Evolutionary conservation across 2,329 filamentous ascomycete species (phyloP).

Genomic region (Apiospora marii): DNA sequence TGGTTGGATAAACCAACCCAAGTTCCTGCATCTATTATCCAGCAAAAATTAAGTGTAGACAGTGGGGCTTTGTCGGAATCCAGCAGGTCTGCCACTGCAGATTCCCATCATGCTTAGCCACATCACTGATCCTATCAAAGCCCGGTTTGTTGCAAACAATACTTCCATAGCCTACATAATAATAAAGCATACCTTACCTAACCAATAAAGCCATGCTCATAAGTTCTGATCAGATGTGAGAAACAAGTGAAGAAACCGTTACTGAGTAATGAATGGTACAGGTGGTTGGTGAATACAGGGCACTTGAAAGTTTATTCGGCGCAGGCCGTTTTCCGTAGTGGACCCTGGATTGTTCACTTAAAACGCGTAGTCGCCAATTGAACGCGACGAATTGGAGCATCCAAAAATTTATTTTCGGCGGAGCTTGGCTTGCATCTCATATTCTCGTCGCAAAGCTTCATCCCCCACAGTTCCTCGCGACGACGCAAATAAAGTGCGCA

Average conservation of each 20-base stretch:
- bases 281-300: neutral
- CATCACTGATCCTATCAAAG: neutral
- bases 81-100: too few relatives aligned
- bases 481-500: neutral
- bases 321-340: neutral
- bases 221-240: neutral
- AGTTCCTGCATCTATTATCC: neutral
- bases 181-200: neutral
- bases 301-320: too few relatives aligned
- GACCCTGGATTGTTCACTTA: slow-evolving; percentile 1
- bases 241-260: neutral
- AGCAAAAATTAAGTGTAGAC: neutral
- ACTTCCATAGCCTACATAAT: too few relatives aligned
- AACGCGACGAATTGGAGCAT: slow-evolving; percentile 19
- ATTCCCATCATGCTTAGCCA: neutral
- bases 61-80: neutral
- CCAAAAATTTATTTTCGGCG: slow-evolving; percentile 14
- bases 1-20: neutral
- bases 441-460: slow-evolving; percentile 21
- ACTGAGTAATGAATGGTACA: neutral
- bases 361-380: slow-evolving; percentile 7
- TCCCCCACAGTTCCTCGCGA: slow-evolving; percentile 8
- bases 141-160: neutral
- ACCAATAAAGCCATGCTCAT: neutral
- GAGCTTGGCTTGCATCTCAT: neutral